Base-by-base conservation (phyloP, 108 stramenopile species). In the Discostella pseudostelligera region DNA sequence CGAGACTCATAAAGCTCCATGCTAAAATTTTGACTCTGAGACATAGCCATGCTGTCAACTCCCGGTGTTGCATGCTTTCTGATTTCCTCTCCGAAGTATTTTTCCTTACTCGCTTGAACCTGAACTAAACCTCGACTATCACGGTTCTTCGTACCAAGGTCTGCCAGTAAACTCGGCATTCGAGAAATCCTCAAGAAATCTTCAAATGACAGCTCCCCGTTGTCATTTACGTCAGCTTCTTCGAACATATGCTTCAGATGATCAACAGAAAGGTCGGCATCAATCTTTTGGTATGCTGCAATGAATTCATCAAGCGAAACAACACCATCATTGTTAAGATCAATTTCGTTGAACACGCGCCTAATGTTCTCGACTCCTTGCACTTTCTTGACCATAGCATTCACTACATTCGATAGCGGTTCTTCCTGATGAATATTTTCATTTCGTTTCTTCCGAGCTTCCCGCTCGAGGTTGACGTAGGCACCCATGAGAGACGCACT, bases 1-100 rank as follows among this genome's bases (percentile, higher is more conserved):
- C 83, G 73, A 29, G 75, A 81, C 60, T 84, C 83, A 39, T 82
- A 84, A n/a, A 84, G 39, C 35, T 80, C 72, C 76, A 78, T 77
- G 14, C 58, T 62, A 26, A 84, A 74, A 28, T 65, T 45, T 45
- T 82, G 81, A 29, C 72, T 78, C 21, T 70, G 54, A 5, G 64
- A 64, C 69, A 72, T 63, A 0, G 70, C 69, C 44, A 72, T 65
- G 14, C 56, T 62, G n/a, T 48, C 56, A 1, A 72, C 59, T 1
- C 76, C 72, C 29, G 71, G 69, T 13, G 59, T 36, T 26, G 51
- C 22, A 47, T 63, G 63, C 11, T 68, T 69, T 7, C 62, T 26
- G 19, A 78, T 11, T 11, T 78, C 77, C 53, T 70, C 72, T n/a
- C 78, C 77, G 50, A 75, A 82, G 42, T 75, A 78, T 17, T 45